Percentiles rank a stretch among this genome's conserved stretches.
phyloP scores from a whole-genome alignment of 768 basidiomycete species.

The Rhodotorula graminis region DNA sequence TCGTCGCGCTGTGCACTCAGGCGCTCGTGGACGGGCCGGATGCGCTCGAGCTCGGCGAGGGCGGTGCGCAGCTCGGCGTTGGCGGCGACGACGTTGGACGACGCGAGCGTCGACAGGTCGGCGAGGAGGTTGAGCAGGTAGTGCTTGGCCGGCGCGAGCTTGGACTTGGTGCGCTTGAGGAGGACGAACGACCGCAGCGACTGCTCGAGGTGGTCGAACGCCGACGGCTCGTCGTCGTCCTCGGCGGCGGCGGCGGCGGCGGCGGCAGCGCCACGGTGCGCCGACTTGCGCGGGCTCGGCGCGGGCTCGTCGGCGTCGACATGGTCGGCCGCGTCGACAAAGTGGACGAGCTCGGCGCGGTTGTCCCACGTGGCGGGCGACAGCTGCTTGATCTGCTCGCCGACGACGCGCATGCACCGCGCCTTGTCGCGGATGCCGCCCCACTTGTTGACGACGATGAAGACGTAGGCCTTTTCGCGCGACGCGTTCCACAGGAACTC shows the following conservation, averaged over 20 bases:
- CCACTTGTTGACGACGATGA: constrained; percentile 98
- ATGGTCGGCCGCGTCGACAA: constrained; percentile 77
- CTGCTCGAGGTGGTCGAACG: constrained; percentile 84
- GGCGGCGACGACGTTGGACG: constrained; percentile 82
- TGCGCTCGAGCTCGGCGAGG: constrained; percentile 60
- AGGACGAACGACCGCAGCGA: constrained; percentile 90
- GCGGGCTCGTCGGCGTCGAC: constrained; percentile 47
- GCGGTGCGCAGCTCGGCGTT: constrained; percentile 69
- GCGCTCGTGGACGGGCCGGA: constrained; percentile 79
- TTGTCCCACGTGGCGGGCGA: constrained; percentile 90
- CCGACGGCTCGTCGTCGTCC: constrained; percentile 17
- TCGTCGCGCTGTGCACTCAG: constrained; percentile 69
- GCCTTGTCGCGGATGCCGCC: constrained; percentile 93
- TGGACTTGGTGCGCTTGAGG: constrained; percentile 90
- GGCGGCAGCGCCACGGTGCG: no score
- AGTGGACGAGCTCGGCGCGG: constrained; percentile 89
- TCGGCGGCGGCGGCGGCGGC: background rate
- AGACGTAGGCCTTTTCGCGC: constrained; percentile 95
- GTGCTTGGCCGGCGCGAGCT: constrained; percentile 85
- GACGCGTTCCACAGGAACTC: constrained; percentile 89
- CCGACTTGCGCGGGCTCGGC: constrained; percentile 54
- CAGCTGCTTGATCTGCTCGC: constrained; percentile 89
- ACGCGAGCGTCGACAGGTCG: constrained; percentile 80
- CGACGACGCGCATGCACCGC: constrained; percentile 76
- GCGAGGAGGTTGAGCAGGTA: constrained; percentile 84